phyloP scores from a whole-genome alignment of 2,329 filamentous ascomycete species.

The Penicillium brevicompactum region DNA sequence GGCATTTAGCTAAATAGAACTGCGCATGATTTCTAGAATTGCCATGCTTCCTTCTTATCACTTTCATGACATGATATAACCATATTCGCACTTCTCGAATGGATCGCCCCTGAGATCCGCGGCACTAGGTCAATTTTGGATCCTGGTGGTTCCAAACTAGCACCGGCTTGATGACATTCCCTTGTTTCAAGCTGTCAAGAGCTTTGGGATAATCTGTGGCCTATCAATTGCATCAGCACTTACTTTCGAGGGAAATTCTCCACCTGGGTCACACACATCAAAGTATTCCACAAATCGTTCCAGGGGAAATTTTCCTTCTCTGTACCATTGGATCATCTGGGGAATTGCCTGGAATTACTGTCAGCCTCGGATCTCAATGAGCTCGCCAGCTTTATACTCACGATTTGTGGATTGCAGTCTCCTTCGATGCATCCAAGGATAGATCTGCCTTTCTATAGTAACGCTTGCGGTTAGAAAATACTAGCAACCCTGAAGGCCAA shows the following conservation, averaged over 20 bases:
- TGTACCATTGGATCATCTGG: conserved; percentile 22
- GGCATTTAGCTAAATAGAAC: no score
- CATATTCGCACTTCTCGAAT: no score
- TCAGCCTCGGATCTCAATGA: background rate
- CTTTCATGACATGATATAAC: background rate
- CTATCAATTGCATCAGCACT: background rate
- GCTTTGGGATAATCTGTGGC: conserved; percentile 1
- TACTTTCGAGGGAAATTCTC: background rate
- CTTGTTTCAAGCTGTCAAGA: background rate
- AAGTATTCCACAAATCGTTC: background rate
- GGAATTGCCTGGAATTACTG: conserved; percentile 10
- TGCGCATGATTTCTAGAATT: background rate
- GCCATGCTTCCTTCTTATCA: background rate
- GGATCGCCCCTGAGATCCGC: no score
- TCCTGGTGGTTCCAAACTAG: conserved; percentile 6
- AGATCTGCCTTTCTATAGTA: conserved; percentile 13
- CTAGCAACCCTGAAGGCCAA: background rate
- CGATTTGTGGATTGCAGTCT: conserved; percentile 12
- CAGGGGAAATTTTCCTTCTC: conserved; percentile 18
- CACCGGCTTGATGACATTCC: conserved; percentile 6
- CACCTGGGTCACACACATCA: background rate
- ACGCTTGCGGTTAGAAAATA: background rate
- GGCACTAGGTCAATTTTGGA: background rate
- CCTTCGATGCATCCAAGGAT: conserved; percentile 22
- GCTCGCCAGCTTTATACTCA: background rate